Evolutionary conservation across 2,329 filamentous ascomycete species (phyloP), one percentile per base, ranked within the genome.

Genomic region (Proliferodiscus dingleyae): DNA sequence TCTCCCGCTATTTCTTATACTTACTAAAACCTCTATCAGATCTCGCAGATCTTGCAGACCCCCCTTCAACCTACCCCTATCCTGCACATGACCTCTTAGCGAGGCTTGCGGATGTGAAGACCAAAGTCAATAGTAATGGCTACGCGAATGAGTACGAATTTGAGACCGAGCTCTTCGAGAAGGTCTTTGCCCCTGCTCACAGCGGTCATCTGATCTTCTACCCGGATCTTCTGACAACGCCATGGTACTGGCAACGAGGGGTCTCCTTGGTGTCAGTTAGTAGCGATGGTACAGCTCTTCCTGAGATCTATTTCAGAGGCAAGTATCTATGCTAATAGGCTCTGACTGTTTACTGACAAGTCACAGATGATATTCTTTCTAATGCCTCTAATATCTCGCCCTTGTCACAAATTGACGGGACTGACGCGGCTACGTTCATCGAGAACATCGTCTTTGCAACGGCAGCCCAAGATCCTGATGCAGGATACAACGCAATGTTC

Each of bases 161-260:
- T 52, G 72, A 78, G 53, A 50, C 64, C 5, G 74, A 74, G 11
- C 66, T 86, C 2, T 72, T 73, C 42, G 61, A 67, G 21, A 41
- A 41, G 7, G 63, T 76, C 10, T 65, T 81, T 21, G 68, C 69
- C 21, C 66, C 67, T 1, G 74, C 77, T 2, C 78, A 84, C 52
- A 81, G 86, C 56, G 78, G 79, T 1, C 82, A 86, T 56, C 78
- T 82, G 39, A 64, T 66, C 2, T 80, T 71, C 54, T 61, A 70
- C 9, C 73, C 75, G 2, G 72, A 78, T 46, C 65, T 72, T 3
- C 67, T 79, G 6, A 42, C 47, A 16, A 71, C 68, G 29, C 66
- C 74, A 1, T 79, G 80, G 64, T 69, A 52, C 46, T 81, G 56
- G 51, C 68, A 66, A 13, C 68, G 73, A 6, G 64, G 64, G 16